Evolutionary conservation across 768 basidiomycete genomes (phyloP), one percentile per base, ranked within the genome.

Genomic region (Gloeopeniophorella convolvens): DNA sequence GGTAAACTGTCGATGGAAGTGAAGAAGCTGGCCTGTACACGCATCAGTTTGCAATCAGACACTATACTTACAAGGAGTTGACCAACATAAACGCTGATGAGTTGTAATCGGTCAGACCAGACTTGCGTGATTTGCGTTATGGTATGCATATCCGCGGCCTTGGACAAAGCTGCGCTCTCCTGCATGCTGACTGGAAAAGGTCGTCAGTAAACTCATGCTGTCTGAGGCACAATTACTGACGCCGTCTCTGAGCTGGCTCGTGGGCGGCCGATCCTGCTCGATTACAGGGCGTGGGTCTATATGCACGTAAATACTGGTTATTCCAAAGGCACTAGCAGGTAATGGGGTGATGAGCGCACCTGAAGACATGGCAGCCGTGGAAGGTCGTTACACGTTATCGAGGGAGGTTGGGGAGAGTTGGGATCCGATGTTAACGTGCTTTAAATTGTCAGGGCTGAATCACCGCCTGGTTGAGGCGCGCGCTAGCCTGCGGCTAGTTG

Each of bases 11-110:
- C 54, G 26, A 58, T 28, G 37, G 50, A 42, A 8, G 50, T 58
- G 40, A 51, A 58, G 50, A 58, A 56, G 15, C 40, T 42, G 4
- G 57, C 50, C 57, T 58, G 28, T 23, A 15, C n/a, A 26, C 21
- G 16, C 11, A n/a, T n/a, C n/a, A n/a, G 21, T 9, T 15, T 4
- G 8, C 6, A 39, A 24, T 50, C 8, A 43, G 18, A 20, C 18
- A 33, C 31, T 11, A 36, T 31, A 12, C 13, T 13, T 11, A 32
- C 7, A 16, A 7, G 7, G 27, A 33, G 20, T 12, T 13, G 36
- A 48, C 57, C 35, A 13, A 48, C 57, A 6, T 30, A 48, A 16
- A 58, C 27, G 37, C 57, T 51, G 15, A 43, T 51, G 18, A 55
- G 42, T 20, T 31, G 49, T 34, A 58, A 39, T 24, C 56, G 45